Conservation (phyloP, 495 filamentous ascomycete genomes). For the Aspergillus taichungensis region DNA sequence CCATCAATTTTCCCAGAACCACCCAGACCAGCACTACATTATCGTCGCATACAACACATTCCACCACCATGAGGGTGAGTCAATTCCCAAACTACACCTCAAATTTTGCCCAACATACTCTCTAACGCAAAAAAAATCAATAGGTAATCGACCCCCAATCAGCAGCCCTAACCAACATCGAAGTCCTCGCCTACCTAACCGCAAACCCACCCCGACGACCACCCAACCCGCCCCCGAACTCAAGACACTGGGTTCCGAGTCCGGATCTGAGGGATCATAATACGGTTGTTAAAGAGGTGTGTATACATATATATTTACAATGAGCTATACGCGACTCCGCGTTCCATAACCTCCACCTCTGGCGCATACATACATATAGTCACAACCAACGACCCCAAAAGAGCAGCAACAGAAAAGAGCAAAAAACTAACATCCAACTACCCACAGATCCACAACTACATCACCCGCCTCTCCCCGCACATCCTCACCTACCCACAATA, state of each 20-base stretch:
- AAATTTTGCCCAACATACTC: not conserved
- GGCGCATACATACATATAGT: not conserved
- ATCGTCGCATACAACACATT: not conserved
- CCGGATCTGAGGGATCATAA: slow-evolving; percentile 40
- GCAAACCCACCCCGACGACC: slow-evolving; percentile 38
- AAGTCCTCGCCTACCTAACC: slow-evolving; percentile 51
- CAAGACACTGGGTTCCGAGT: slow-evolving; percentile 33
- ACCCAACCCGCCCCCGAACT: slow-evolving; percentile 30
- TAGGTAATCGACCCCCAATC: slow-evolving; percentile 57
- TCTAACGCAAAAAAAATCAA: not conserved
- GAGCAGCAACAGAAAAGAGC: not conserved
- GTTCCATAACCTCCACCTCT: not conserved
- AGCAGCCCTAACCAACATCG: slow-evolving; percentile 54
- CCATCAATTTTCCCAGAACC: too few relatives aligned
- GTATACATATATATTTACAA: not conserved
- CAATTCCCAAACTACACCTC: not conserved
- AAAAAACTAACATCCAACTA: not conserved
- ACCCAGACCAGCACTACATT: too few relatives aligned
- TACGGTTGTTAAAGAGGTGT: slow-evolving; percentile 44
- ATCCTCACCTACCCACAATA: slow-evolving; percentile 27
- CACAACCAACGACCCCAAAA: not conserved
- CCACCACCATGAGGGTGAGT: slow-evolving; percentile 26
- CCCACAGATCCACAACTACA: slow-evolving; percentile 39
- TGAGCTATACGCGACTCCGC: not conserved
- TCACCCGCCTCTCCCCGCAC: slow-evolving; percentile 31